Percentiles rank a stretch among this genome's conserved stretches.
Evolutionary conservation across 768 basidiomycete species (phyloP).

Genomic region (Mycena vulgaris): DNA sequence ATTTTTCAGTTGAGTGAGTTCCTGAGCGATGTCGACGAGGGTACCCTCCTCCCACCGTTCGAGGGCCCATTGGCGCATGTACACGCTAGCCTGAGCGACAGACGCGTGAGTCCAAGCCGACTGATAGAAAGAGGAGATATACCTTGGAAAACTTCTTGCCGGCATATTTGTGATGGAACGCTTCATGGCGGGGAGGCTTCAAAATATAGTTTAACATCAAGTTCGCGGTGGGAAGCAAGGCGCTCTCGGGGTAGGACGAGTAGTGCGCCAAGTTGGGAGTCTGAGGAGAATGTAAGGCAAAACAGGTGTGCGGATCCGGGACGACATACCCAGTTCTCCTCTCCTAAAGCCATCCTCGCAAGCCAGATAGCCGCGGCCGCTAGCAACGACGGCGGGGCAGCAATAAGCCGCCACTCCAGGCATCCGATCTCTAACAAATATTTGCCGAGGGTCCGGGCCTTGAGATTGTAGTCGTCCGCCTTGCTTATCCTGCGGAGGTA

Average conservation of each 20-base stretch:
- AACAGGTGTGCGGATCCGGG: not conserved
- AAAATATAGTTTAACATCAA: conserved; percentile 94
- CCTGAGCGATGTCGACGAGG: conserved; percentile 70
- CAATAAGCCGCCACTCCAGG: conserved; percentile 89
- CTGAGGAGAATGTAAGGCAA: conserved; percentile 49
- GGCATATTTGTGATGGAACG: conserved; percentile 96
- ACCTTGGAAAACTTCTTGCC: conserved; percentile 93
- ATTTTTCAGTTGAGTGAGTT: conserved; percentile 73
- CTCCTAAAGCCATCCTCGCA: conserved; percentile 84
- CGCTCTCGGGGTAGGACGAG: conserved; percentile 91
- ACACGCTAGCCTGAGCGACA: conserved; percentile 77
- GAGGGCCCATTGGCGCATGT: conserved; percentile 89
- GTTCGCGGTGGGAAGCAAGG: conserved; percentile 90
- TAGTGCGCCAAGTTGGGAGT: conserved; percentile 93
- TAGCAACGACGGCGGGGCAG: conserved; percentile 86
- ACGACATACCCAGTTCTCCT: conserved; percentile 88
- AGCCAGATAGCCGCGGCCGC: conserved; percentile 95
- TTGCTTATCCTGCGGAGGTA: conserved; percentile 94
- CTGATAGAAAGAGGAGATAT: conserved; percentile 17
- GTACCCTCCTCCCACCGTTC: conserved; percentile 78
- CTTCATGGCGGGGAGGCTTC: conserved; percentile 82
- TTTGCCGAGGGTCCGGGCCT: conserved; percentile 92
- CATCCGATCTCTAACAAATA: conserved; percentile 94
- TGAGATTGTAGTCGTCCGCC: conserved; percentile 96
- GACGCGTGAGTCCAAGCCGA: not conserved